These are phyloP conservation scores for Pyrus hybrid DNA, from an alignment of 331 rosid species.

Conservation along the genomic window DNA sequence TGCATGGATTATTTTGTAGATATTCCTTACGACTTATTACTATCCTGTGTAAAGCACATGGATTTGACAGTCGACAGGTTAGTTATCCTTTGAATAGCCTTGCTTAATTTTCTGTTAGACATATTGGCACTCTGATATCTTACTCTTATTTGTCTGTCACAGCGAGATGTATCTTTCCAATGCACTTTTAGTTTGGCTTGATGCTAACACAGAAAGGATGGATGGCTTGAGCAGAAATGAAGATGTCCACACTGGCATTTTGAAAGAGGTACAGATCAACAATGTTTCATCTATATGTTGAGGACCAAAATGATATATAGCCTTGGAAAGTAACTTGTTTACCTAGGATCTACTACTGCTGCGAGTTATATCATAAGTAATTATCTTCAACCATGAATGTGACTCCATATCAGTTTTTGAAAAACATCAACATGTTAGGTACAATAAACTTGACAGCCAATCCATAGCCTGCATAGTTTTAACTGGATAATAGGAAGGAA, in stretches of 20 bases:
- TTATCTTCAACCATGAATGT: not conserved
- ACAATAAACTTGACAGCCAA: not conserved
- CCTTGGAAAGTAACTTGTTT: not conserved
- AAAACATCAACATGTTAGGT: not conserved
- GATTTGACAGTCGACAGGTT: constrained; percentile 72
- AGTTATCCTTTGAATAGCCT: constrained; percentile 11
- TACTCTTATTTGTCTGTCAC: constrained; percentile 21
- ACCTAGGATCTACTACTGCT: not conserved
- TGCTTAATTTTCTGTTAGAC: constrained; percentile 1
- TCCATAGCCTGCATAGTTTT: not conserved
- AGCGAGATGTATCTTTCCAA: constrained; percentile 71
- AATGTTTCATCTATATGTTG: not conserved
- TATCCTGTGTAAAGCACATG: constrained; percentile 44
- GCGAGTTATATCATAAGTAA: not conserved
- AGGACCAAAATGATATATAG: not conserved
- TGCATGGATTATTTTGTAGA: constrained; percentile 24
- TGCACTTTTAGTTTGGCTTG: constrained; percentile 63
- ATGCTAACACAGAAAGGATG: constrained; percentile 30
- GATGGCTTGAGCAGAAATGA: constrained; percentile 33
- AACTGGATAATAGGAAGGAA: not conserved
- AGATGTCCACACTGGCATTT: constrained; percentile 23
- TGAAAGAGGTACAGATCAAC: constrained; percentile 43
- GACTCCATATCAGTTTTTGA: not conserved
- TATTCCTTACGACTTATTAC: constrained; percentile 48
- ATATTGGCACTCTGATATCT: constrained; percentile 17